phyloP scores from a whole-genome alignment of 2,329 filamentous ascomycete genomes.

The Trichoderma simmonsii region DNA sequence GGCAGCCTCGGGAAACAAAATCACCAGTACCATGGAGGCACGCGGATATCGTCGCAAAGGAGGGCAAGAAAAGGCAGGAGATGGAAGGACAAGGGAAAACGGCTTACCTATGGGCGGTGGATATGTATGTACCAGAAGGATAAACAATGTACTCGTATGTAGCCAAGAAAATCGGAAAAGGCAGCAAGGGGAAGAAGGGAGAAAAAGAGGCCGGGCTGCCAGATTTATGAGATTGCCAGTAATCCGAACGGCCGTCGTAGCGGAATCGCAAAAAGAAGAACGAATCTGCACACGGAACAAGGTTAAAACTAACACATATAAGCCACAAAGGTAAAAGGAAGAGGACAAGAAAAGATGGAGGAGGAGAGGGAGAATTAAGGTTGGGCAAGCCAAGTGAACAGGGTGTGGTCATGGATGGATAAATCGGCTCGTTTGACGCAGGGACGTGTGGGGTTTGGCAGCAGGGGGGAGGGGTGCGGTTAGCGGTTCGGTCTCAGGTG shows the following conservation, averaged over 20 bases:
- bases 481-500: constrained; percentile 10
- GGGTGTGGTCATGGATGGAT: constrained; percentile 21
- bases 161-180: not conserved
- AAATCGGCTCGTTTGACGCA: constrained; percentile 20
- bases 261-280: not conserved
- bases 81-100: constrained; percentile 18
- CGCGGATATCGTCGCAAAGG: constrained; percentile 20
- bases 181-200: not conserved
- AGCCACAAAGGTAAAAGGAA: constrained; percentile 15
- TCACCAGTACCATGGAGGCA: constrained; percentile 28
- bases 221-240: not conserved
- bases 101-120: constrained; percentile 25
- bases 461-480: constrained; percentile 4
- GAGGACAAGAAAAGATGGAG: constrained; percentile 4
- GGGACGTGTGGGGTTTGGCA: constrained; percentile 19
- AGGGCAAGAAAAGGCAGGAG: constrained; percentile 25
- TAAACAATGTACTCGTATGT: not conserved
- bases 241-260: not conserved
- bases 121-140: not conserved
- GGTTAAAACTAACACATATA: constrained; percentile 17
- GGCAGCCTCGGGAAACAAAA: constrained; percentile 29
- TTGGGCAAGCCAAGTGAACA: constrained; percentile 18
- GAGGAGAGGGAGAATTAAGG: constrained; percentile 21
- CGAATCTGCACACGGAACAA: constrained; percentile 16
- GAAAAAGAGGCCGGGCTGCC: not conserved